These are phyloP conservation scores for Geotrichum carabidarum DNA, from an alignment of 1,139 yeast genomes.

Conservation along the genomic window DNA sequence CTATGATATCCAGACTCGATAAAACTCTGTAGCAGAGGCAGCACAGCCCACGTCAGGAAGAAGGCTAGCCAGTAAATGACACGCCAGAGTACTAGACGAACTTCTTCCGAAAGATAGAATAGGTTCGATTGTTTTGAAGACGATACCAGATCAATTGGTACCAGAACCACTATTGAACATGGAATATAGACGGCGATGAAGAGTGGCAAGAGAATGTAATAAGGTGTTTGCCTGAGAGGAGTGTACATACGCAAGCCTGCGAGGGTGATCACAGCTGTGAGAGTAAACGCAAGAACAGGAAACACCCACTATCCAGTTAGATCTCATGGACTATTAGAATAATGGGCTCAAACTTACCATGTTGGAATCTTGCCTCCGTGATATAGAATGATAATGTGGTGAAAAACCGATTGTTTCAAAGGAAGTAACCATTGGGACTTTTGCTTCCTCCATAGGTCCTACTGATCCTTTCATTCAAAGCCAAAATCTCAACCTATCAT, in stretches of 20 bases:
- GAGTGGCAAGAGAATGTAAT: conserved; percentile 41
- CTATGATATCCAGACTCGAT: conserved; percentile 65
- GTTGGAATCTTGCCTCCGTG: neutral
- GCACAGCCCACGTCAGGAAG: conserved; percentile 59
- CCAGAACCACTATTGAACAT: conserved; percentile 49
- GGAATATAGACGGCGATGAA: conserved; percentile 51
- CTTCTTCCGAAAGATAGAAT: conserved; percentile 44
- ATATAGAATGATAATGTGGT: neutral
- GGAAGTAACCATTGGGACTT: neutral
- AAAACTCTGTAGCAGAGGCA: conserved; percentile 70
- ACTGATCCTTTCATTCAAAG: neutral
- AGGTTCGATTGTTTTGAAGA: conserved; percentile 28
- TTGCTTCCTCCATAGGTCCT: neutral
- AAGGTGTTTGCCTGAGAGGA: conserved; percentile 38
- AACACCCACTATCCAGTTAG: conserved; percentile 29
- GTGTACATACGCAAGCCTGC: conserved; percentile 39
- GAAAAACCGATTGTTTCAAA: neutral
- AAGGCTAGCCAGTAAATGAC: conserved; percentile 77
- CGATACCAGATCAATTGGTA: conserved; percentile 51
- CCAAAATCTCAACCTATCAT: neutral
- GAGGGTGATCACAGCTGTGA: conserved; percentile 36
- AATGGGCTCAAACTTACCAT: neutral
- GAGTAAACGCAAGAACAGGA: conserved; percentile 35
- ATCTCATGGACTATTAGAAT: neutral
- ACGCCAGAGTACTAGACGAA: conserved; percentile 62